Conservation (phyloP, 768 basidiomycete genomes). For the Rhodotorula graminis region DNA sequence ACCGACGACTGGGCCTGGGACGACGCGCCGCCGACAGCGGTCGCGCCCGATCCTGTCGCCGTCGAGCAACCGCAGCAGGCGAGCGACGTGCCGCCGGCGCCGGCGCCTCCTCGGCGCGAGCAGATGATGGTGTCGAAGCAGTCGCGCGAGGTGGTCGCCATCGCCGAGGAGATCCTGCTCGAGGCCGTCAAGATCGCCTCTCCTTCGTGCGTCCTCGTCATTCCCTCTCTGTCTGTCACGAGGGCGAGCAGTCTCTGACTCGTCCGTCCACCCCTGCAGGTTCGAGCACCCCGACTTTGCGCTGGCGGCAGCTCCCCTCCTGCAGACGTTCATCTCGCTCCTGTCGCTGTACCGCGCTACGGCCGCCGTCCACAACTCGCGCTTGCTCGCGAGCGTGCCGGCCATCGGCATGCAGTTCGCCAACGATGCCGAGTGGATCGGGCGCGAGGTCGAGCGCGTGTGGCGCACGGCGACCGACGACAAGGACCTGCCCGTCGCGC, state of each 20-base stretch:
- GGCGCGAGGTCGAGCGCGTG: constrained; percentile 32
- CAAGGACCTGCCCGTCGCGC: constrained; percentile 45
- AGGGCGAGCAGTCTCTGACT: background rate
- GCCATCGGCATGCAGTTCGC: constrained; percentile 50
- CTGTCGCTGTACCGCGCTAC: constrained; percentile 50
- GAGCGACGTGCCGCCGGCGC: background rate
- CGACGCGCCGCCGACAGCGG: background rate
- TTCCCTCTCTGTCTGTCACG: background rate
- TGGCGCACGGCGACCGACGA: constrained; percentile 16
- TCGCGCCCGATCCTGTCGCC: background rate
- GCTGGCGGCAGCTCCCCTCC: constrained; percentile 25
- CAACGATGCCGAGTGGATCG: constrained; percentile 49
- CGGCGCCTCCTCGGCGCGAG: constrained; percentile 6
- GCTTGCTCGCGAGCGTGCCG: constrained; percentile 44
- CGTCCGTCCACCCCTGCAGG: background rate
- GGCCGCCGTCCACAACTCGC: constrained; percentile 46
- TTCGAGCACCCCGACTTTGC: constrained; percentile 36
- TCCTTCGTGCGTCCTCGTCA: constrained; percentile 17
- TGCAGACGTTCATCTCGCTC: constrained; percentile 41
- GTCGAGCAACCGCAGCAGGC: background rate
- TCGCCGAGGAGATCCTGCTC: constrained; percentile 33
- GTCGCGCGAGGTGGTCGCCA: constrained; percentile 24
- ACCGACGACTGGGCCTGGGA: constrained; percentile 26
- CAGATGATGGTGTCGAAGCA: constrained; percentile 36
- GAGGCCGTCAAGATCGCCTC: constrained; percentile 35